Base-by-base conservation (phyloP, 1,139 yeast genomes). In the Blastobotrys proliferans region DNA sequence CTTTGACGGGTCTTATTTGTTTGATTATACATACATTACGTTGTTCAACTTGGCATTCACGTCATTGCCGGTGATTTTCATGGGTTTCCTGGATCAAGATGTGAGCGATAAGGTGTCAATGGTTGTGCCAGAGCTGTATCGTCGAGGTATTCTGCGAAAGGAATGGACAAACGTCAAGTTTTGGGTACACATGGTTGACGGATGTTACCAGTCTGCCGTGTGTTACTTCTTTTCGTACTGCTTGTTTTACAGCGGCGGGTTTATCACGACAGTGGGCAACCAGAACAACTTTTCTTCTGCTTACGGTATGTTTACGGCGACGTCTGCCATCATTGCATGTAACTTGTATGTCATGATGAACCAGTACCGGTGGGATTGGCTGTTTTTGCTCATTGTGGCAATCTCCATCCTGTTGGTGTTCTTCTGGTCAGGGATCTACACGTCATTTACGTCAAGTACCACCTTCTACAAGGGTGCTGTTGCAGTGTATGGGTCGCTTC, bases 321-420 rank as follows among this genome's bases (percentile, higher is more conserved):
- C 87, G 25, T 82, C 90, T 52, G 78, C 95, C 2, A 85, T 86
- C 49, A 69, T 83, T 41, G 72, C 95, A 3, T 88, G 96, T 67
- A 86, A 92, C 64, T 58, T 79, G 16, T 88, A 83, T 66, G 81
- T 92, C 41, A 58, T 87, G 56, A 64, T 84, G 55, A 95, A 88
- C 61, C 94, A 87, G 63, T 79, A 79, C 60, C 75, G 95, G 56
- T 92, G 98, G 98, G 98, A 92, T 67, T 86, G 95, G 94, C 68
- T 87, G 41, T 79, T 90, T 6, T 52, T 73, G n/a, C 60, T 84
- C 38, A 75, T 86, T 54, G 77, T 79, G 44, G 66, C 69, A 4
- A 60, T 92, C 35, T 85, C 96, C 8, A 76, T 79, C 45, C 59
- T 85, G 43, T 58, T 88, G 34, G 72, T 88, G 37, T 85, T 80